A percentile compares a stretch with the other conserved stretches of the same genome.
These are phyloP conservation scores for Globisporangium sylvaticum DNA, from an alignment of 352 stramenopile genomes.

Conservation along the genomic window DNA sequence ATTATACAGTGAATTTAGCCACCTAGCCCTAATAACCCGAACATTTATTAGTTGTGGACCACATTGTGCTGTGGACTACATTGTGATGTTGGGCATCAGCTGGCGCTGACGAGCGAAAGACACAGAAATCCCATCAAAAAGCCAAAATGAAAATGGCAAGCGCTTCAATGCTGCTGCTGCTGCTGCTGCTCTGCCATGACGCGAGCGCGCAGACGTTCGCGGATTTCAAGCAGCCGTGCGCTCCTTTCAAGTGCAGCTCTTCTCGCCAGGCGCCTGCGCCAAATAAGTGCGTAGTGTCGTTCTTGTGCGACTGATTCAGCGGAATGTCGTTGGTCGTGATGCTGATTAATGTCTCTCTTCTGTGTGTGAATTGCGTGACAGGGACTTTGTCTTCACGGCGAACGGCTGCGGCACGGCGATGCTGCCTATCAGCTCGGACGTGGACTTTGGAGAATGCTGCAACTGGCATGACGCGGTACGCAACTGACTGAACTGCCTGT, in stretches of 20 bases:
- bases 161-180: neutral
- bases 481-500: neutral
- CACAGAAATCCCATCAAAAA: too few relatives aligned
- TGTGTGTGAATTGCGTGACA: constrained; percentile 13
- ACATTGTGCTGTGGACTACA: too few relatives aligned
- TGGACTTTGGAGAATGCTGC: constrained; percentile 69
- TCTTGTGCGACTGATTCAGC: too few relatives aligned
- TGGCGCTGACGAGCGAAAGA: too few relatives aligned
- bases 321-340: neutral
- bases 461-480: constrained; percentile 78
- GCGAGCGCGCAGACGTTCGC: constrained; percentile 4
- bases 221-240: constrained; percentile 31
- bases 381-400: constrained; percentile 66
- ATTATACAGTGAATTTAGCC: too few relatives aligned
- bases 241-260: constrained; percentile 33
- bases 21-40: too few relatives aligned
- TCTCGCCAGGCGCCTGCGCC: constrained; percentile 17
- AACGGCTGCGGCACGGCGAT: constrained; percentile 72
- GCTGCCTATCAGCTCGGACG: constrained; percentile 39
- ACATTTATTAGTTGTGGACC: too few relatives aligned
- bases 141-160: neutral
- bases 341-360: neutral
- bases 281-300: constrained; percentile 24
- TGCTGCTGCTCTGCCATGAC: neutral
- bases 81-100: too few relatives aligned